These are phyloP conservation scores for Sporisorium sorghi DNA, from an alignment of 1,284 basidiomycete species.

Conservation along the genomic window DNA sequence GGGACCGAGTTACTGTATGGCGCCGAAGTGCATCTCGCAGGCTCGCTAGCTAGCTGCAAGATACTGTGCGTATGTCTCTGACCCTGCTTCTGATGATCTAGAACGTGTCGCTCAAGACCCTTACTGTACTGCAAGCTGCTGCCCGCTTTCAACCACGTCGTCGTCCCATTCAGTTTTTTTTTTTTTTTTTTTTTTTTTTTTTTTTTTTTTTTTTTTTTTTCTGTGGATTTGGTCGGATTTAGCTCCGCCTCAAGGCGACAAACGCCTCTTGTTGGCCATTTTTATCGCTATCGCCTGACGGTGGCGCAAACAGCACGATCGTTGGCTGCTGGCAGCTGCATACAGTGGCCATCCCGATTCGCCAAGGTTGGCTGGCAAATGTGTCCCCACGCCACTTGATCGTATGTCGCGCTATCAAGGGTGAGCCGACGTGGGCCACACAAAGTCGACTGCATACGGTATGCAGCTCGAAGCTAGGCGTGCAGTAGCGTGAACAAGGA, in stretches of 20 bases:
- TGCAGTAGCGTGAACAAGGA: background rate
- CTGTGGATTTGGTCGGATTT: background rate
- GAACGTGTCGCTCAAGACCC: too few relatives aligned
- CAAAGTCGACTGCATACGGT: too few relatives aligned
- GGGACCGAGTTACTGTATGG: background rate
- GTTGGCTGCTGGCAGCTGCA: slow-evolving; percentile 1
- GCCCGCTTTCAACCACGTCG: background rate
- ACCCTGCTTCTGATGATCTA: background rate
- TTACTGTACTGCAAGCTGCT: background rate
- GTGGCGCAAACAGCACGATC: background rate
- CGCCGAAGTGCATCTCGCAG: background rate
- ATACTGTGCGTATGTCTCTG: too few relatives aligned
- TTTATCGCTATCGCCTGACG: background rate
- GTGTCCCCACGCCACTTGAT: background rate
- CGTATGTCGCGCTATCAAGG: background rate
- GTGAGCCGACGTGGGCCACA: background rate
- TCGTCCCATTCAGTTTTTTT: too few relatives aligned
- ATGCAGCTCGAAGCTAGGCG: background rate
- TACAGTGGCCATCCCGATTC: background rate
- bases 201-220: background rate
- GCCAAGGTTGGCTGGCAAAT: background rate
- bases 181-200: too few relatives aligned
- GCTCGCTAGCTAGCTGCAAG: background rate
- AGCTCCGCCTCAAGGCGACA: slow-evolving; percentile 8
- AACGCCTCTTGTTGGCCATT: background rate